These are phyloP conservation scores for Pichia paraexigua DNA, from an alignment of 805 yeast species.

Conservation along the genomic window DNA sequence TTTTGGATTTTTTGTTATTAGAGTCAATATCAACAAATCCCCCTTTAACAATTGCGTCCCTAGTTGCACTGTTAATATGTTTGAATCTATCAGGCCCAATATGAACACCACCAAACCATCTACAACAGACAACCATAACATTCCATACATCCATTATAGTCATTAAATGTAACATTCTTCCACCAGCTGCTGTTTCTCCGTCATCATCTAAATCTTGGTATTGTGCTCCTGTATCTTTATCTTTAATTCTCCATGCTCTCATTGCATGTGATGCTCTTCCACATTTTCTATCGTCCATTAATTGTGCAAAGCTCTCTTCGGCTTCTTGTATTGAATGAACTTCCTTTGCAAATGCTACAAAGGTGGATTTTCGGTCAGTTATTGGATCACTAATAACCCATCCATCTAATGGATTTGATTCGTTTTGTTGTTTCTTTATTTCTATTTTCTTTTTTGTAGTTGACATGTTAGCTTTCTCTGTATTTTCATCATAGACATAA, in stretches of 20 bases:
- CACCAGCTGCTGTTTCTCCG: slow-evolving; percentile 96
- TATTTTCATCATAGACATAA: slow-evolving; percentile 22
- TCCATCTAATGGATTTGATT: slow-evolving; percentile 46
- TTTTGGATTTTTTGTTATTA: slow-evolving; percentile 28
- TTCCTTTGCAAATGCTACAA: slow-evolving; percentile 63
- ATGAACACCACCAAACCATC: slow-evolving; percentile 93
- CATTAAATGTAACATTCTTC: slow-evolving; percentile 70
- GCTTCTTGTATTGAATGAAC: slow-evolving; percentile 69
- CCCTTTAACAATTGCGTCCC: slow-evolving; percentile 72
- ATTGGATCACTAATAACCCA: slow-evolving; percentile 79
- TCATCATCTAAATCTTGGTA: slow-evolving; percentile 92
- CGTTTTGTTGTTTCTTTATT: slow-evolving; percentile 2
- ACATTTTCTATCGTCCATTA: slow-evolving; percentile 61
- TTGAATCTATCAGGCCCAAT: slow-evolving; percentile 92
- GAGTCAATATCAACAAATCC: slow-evolving; percentile 33
- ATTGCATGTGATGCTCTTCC: slow-evolving; percentile 70
- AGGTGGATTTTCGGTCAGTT: slow-evolving; percentile 76
- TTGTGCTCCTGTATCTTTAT: slow-evolving; percentile 41
- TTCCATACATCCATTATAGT: slow-evolving; percentile 73
- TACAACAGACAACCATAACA: slow-evolving; percentile 73
- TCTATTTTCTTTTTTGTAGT: not conserved
- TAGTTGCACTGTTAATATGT: slow-evolving; percentile 82
- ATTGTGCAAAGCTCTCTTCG: slow-evolving; percentile 35
- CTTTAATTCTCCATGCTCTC: slow-evolving; percentile 74
- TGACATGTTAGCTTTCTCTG: slow-evolving; percentile 21